Percentiles rank a stretch among this genome's conserved stretches.
These are phyloP conservation scores for Saccharum hybrid DNA, from an alignment of 202 grass and related monocot species.

Conservation along the genomic window DNA sequence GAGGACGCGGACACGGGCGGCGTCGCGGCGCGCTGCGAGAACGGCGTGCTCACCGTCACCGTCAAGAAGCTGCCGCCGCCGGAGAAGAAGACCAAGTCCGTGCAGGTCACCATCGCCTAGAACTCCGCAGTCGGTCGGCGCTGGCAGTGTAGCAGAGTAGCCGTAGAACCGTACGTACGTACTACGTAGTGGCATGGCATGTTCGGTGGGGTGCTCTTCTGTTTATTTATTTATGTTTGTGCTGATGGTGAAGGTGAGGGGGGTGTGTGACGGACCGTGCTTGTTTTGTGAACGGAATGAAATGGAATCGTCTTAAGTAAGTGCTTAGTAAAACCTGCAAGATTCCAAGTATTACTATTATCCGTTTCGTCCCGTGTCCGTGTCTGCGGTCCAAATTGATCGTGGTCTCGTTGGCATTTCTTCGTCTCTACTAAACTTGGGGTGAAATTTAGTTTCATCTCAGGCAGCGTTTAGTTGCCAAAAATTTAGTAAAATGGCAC, in stretches of 20 bases:
- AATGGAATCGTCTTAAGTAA: too few species aligned
- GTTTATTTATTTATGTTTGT: background rate
- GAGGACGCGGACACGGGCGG: conserved; percentile 60
- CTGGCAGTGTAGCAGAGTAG: background rate
- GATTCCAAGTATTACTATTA: too few species aligned
- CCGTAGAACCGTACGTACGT: background rate
- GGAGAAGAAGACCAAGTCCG: conserved; percentile 67
- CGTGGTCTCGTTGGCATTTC: too few species aligned
- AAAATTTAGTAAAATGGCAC: too few species aligned
- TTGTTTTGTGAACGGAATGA: background rate
- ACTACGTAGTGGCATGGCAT: background rate
- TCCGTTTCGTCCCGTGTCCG: too few species aligned
- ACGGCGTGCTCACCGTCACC: conserved; percentile 66
- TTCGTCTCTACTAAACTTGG: too few species aligned
- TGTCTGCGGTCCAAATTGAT: too few species aligned
- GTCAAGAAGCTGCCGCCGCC: conserved; percentile 68
- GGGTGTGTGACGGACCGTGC: too few species aligned
- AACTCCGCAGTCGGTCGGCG: background rate
- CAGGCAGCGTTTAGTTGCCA: too few species aligned
- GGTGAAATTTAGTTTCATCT: too few species aligned
- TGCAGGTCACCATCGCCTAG: conserved; percentile 57
- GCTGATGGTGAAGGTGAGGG: background rate
- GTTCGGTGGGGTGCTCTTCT: conserved; percentile 1
- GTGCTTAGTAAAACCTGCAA: background rate
- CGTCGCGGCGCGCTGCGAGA: conserved; percentile 69